Evolutionary conservation across 2,329 filamentous ascomycete genomes (phyloP).

Genomic region (Lachnellula occidentalis): DNA sequence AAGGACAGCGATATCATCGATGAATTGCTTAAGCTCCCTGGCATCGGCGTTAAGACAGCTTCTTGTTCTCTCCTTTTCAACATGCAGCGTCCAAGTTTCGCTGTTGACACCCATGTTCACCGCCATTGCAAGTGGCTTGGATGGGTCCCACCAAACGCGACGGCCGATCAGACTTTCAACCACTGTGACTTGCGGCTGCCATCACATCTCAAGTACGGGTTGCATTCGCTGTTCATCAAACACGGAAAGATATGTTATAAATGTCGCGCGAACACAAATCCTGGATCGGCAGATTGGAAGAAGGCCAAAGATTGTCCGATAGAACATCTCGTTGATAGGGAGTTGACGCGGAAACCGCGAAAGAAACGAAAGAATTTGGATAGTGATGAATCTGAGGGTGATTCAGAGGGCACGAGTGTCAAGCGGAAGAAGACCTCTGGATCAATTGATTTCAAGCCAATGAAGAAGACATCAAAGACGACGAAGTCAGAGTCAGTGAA

Average conservation of each 20-base stretch:
- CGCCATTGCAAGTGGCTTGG: conserved; percentile 47
- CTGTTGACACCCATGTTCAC: conserved; percentile 53
- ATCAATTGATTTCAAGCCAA: not conserved
- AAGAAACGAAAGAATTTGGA: not conserved
- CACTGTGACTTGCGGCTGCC: conserved; percentile 50
- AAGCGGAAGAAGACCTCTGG: not conserved
- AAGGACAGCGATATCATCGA: conserved; percentile 43
- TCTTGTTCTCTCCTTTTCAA: conserved; percentile 54
- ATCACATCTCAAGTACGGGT: conserved; percentile 47
- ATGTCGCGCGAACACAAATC: conserved; percentile 46
- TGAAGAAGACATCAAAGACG: not conserved
- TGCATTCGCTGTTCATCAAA: conserved; percentile 50
- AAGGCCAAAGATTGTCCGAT: conserved; percentile 50
- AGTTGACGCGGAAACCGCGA: conserved; percentile 42
- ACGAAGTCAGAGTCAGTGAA: not conserved
- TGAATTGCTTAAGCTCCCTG: conserved; percentile 45
- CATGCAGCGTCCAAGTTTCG: conserved; percentile 47
- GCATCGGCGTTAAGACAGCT: conserved; percentile 53
- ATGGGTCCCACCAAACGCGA: conserved; percentile 49
- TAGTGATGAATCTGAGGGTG: not conserved
- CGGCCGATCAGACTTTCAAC: conserved; percentile 42
- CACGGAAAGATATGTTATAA: conserved; percentile 46
- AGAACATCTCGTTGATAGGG: conserved; percentile 52
- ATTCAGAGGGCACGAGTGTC: not conserved
- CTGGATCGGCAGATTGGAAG: conserved; percentile 57